phyloP scores from a whole-genome alignment of 768 basidiomycete species.

The Boletellus ananiceps region DNA sequence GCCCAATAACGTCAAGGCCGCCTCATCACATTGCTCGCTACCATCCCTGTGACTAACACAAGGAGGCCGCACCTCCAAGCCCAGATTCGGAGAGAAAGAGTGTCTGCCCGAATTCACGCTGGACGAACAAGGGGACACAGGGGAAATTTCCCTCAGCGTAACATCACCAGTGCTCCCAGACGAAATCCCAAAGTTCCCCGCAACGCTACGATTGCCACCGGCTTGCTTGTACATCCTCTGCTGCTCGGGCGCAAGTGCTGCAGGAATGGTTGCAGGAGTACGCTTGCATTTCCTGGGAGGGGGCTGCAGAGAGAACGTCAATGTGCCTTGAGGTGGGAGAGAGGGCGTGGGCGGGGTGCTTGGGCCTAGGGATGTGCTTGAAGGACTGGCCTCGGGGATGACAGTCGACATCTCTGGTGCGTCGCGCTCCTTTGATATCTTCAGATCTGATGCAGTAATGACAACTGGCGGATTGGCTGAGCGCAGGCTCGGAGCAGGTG shows the following conservation, averaged over 20 bases:
- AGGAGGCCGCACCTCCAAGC: background rate
- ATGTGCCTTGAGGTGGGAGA: conserved; percentile 30
- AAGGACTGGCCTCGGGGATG: conserved; percentile 8
- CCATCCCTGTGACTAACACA: background rate
- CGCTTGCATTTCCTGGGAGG: conserved; percentile 30
- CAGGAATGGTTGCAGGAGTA: background rate
- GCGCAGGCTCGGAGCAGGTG: conserved; percentile 26
- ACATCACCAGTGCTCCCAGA: conserved; percentile 7
- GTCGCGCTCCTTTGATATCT: conserved; percentile 38
- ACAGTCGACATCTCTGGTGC: conserved; percentile 13
- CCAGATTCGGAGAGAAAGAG: conserved; percentile 3
- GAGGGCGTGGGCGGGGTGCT: conserved; percentile 15
- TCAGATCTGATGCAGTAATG: conserved; percentile 30
- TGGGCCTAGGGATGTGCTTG: conserved; percentile 31
- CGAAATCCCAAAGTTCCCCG: conserved; percentile 28
- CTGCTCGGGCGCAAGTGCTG: conserved; percentile 1
- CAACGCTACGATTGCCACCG: conserved; percentile 26
- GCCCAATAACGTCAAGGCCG: background rate
- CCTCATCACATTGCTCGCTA: conserved; percentile 4
- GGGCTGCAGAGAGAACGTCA: conserved; percentile 31
- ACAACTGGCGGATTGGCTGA: conserved; percentile 19
- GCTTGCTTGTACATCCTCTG: conserved; percentile 25
- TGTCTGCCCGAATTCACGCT: conserved; percentile 2
- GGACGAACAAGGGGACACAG: conserved; percentile 2
- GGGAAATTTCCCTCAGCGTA: conserved; percentile 10